Percentiles rank a stretch among this genome's conserved stretches.
These are phyloP conservation scores for Rhodotorula toruloides DNA, from an alignment of 768 basidiomycete species.

Conservation along the genomic window DNA sequence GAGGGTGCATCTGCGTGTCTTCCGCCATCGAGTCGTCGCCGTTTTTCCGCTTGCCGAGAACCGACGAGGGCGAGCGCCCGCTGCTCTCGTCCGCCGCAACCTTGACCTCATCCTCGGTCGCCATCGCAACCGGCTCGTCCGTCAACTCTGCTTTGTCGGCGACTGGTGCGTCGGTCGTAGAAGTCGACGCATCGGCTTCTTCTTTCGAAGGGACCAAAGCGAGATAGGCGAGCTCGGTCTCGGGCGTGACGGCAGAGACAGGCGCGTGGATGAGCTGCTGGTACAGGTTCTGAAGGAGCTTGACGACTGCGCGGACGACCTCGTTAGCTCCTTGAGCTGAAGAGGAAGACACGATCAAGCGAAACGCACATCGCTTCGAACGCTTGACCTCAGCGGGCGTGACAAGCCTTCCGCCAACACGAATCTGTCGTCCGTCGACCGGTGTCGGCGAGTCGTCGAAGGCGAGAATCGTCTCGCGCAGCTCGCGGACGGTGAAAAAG, in stretches of 20 bases:
- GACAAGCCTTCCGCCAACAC: slow-evolving; percentile 80
- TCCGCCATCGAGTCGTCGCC: slow-evolving; percentile 13
- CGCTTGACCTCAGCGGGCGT: slow-evolving; percentile 73
- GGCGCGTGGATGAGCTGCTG: slow-evolving; percentile 65
- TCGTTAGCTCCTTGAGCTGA: not conserved
- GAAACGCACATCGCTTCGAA: slow-evolving; percentile 69
- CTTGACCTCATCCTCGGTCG: not conserved
- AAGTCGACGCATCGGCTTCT: slow-evolving; percentile 77
- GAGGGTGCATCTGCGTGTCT: slow-evolving; percentile 12
- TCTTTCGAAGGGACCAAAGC: slow-evolving; percentile 85
- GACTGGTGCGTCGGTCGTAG: not conserved
- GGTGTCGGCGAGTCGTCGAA: slow-evolving; percentile 71
- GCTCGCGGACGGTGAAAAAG: slow-evolving; percentile 90
- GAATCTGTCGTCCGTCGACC: slow-evolving; percentile 57
- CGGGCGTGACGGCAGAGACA: slow-evolving; percentile 68
- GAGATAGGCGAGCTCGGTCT: slow-evolving; percentile 79
- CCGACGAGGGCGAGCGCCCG: slow-evolving; percentile 19
- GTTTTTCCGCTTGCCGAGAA: slow-evolving; percentile 40
- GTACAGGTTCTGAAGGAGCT: slow-evolving; percentile 72
- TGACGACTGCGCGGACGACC: slow-evolving; percentile 59
- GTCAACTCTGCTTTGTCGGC: not conserved
- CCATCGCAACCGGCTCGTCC: not conserved
- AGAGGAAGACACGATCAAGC: not conserved
- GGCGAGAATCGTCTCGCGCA: slow-evolving; percentile 67
- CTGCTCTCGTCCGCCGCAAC: not conserved